These are phyloP conservation scores for Podospora pseudopauciseta DNA, from an alignment of 495 filamentous ascomycete genomes.

Conservation along the genomic window DNA sequence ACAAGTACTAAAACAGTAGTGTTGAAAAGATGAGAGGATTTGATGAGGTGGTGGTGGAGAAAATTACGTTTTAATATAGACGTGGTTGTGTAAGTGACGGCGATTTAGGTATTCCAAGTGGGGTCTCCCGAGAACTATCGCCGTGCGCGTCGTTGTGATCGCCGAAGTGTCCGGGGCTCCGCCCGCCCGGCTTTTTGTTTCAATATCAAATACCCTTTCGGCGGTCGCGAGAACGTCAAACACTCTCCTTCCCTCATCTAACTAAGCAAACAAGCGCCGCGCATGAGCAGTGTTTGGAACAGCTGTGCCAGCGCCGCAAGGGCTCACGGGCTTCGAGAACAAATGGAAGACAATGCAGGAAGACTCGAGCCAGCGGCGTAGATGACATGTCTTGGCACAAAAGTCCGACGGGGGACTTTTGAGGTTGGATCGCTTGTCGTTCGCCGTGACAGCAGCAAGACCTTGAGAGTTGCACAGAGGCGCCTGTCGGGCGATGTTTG, in stretches of 20 bases:
- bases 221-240: not conserved
- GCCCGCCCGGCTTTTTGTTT: not conserved
- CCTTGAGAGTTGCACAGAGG: not conserved
- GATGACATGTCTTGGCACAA: not conserved
- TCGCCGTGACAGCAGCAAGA: too few relatives aligned
- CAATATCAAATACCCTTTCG: not conserved
- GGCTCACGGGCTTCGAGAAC: constrained; percentile 17
- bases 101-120: not conserved
- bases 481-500: not conserved
- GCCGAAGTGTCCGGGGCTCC: not conserved
- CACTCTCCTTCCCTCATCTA: not conserved
- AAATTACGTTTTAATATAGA: too few relatives aligned
- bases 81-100: too few relatives aligned
- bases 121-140: not conserved
- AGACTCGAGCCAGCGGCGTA: not conserved
- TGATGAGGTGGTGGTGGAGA: too few relatives aligned
- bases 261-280: constrained; percentile 9
- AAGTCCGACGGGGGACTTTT: not conserved
- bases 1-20: too few relatives aligned
- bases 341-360: constrained; percentile 5
- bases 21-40: too few relatives aligned
- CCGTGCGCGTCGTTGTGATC: not conserved
- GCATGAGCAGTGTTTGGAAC: constrained; percentile 10
- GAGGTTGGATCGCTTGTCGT: not conserved
- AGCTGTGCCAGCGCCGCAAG: constrained; percentile 18